A percentile compares a stretch with the other conserved stretches of the same genome.
These are phyloP conservation scores for Kentomonas sorsogonicus DNA, from an alignment of 208 protist genomes.

Conservation along the genomic window DNA sequence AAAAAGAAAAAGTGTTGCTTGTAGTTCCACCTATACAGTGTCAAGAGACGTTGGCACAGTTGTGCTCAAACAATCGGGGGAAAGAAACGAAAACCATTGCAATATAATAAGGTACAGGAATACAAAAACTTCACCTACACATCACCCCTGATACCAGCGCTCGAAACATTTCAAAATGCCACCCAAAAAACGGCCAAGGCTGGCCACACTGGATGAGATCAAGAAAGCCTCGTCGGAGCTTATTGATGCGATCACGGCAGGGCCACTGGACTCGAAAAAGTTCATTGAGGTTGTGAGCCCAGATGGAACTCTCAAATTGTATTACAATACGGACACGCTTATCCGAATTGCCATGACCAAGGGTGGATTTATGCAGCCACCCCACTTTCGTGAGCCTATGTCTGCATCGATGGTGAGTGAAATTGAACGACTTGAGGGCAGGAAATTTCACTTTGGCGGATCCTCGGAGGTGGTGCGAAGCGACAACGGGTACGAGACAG, in stretches of 20 bases:
- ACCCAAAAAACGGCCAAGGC: slow-evolving; percentile 17
- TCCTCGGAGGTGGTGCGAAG: slow-evolving; percentile 18
- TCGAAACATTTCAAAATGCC: too few relatives aligned
- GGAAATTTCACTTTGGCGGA: slow-evolving; percentile 57
- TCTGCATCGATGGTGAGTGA: slow-evolving; percentile 17
- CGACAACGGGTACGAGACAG: slow-evolving; percentile 6
- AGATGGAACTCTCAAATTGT: slow-evolving; percentile 59
- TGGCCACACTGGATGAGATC: slow-evolving; percentile 39
- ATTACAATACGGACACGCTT: slow-evolving; percentile 84
- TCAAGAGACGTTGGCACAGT: too few relatives aligned
- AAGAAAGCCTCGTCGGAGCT: slow-evolving; percentile 52
- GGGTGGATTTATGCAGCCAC: slow-evolving; percentile 81
- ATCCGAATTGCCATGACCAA: slow-evolving; percentile 77
- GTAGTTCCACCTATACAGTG: too few relatives aligned
- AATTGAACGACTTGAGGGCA: slow-evolving; percentile 65
- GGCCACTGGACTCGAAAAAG: slow-evolving; percentile 40
- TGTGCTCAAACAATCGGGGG: too few relatives aligned
- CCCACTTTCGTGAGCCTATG: slow-evolving; percentile 86
- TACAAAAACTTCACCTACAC: too few relatives aligned
- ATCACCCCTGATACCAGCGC: too few relatives aligned
- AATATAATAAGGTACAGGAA: too few relatives aligned
- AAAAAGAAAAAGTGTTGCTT: too few relatives aligned
- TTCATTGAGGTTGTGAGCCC: slow-evolving; percentile 75
- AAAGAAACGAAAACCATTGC: too few relatives aligned
- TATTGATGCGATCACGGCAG: slow-evolving; percentile 77